phyloP scores from a whole-genome alignment of 805 yeast genomes.

The Kazachstania kunashirensis region DNA sequence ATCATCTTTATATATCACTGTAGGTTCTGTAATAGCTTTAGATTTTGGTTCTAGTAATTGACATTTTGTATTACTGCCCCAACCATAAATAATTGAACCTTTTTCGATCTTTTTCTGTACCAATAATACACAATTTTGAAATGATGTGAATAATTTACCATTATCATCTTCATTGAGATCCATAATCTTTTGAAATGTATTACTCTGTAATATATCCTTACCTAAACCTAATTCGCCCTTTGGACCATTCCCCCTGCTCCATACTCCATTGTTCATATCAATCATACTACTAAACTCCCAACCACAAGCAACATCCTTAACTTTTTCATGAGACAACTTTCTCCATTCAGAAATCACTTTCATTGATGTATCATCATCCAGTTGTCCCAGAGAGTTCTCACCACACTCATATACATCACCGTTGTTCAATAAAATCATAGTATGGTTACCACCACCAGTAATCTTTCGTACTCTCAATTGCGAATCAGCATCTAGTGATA shows the following conservation, averaged over 20 bases:
- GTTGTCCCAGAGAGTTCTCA: conserved; percentile 46
- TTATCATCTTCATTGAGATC: background rate
- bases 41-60: conserved; percentile 31
- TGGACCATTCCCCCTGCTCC: conserved; percentile 51
- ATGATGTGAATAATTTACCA: conserved; percentile 21
- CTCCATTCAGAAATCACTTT: conserved; percentile 1
- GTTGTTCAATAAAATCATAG: conserved; percentile 43
- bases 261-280: conserved; percentile 33
- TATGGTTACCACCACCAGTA: conserved; percentile 83
- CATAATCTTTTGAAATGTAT: conserved; percentile 9
- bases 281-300: conserved; percentile 67
- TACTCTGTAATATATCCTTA: conserved; percentile 3
- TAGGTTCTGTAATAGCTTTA: conserved; percentile 12
- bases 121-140: conserved; percentile 55
- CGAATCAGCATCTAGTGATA: conserved; percentile 5
- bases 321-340: conserved; percentile 28
- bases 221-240: conserved; percentile 70
- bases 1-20: conserved; percentile 9
- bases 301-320: conserved; percentile 49
- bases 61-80: conserved; percentile 44
- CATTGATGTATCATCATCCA: conserved; percentile 1
- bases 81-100: conserved; percentile 30
- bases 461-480: conserved; percentile 34
- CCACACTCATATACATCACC: conserved; percentile 57
- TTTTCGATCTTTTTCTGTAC: conserved; percentile 39